Percentiles rank a stretch among this genome's conserved stretches.
Conservation (phyloP, 306 rosid genomes). For the Cucumis hystrix region DNA sequence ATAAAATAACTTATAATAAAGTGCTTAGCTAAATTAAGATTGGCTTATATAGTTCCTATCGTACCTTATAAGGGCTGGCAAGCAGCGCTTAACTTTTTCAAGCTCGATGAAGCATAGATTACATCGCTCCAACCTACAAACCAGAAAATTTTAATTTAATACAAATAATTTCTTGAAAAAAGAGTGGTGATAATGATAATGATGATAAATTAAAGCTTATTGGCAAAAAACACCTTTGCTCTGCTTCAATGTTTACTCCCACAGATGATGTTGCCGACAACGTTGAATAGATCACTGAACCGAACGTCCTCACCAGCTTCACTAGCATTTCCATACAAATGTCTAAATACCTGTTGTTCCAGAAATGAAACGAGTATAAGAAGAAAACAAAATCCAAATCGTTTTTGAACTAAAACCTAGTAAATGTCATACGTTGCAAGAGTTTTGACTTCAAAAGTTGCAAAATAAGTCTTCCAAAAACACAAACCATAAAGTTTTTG, state of each 20-base stretch:
- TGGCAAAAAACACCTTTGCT: slow-evolving; percentile 45
- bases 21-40: background rate
- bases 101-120: slow-evolving; percentile 85
- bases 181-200: background rate
- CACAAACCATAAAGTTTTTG: background rate
- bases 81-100: slow-evolving; percentile 59
- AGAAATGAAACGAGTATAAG: background rate
- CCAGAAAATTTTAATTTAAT: background rate
- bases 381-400: background rate
- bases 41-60: background rate
- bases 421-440: background rate
- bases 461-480: background rate
- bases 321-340: slow-evolving; percentile 77
- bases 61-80: slow-evolving; percentile 58
- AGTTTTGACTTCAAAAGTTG: background rate
- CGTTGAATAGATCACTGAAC: slow-evolving; percentile 78
- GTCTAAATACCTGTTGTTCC: slow-evolving; percentile 39
- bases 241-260: slow-evolving; percentile 96
- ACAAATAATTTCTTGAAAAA: no score
- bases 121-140: slow-evolving; percentile 78
- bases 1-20: background rate
- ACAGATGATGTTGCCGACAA: slow-evolving; percentile 63
- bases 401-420: background rate
- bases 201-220: background rate
- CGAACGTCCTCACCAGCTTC: slow-evolving; percentile 75